Conservation (phyloP, 345 rosid genomes). For the Aethionema arabicum region DNA sequence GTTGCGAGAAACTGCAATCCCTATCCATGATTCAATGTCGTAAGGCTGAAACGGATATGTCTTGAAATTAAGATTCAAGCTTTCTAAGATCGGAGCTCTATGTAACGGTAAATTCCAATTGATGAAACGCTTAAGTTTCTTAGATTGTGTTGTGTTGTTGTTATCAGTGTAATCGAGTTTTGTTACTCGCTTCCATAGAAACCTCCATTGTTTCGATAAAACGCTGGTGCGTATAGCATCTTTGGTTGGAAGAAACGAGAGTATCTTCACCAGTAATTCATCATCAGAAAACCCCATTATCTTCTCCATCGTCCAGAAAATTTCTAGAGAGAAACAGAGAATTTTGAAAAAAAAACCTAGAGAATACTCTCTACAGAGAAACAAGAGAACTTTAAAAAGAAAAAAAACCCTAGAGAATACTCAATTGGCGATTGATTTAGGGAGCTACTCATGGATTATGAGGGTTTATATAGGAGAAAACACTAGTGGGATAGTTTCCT, state of each 20-base stretch:
- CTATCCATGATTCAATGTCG: not conserved
- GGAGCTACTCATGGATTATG: too few species aligned
- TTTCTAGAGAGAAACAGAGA: too few species aligned
- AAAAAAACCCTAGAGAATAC: too few species aligned
- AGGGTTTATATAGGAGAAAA: too few species aligned
- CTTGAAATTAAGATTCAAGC: not conserved
- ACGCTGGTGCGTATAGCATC: not conserved
- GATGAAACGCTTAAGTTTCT: not conserved
- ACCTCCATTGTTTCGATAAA: conserved; percentile 4
- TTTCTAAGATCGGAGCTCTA: conserved; percentile 16
- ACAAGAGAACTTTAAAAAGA: too few species aligned
- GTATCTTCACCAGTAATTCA: not conserved
- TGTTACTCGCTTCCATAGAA: not conserved
- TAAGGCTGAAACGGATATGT: not conserved
- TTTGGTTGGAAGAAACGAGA: conserved; percentile 6
- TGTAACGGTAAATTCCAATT: not conserved
- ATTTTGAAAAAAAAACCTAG: too few species aligned
- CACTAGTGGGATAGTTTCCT: too few species aligned
- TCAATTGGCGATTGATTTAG: too few species aligned
- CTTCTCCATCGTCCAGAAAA: not conserved
- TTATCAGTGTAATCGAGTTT: conserved; percentile 6
- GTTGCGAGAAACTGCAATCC: not conserved
- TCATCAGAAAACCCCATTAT: not conserved
- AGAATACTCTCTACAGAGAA: too few species aligned
- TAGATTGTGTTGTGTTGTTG: too few species aligned